Evolutionary conservation across 202 grass and related monocot species (phyloP), one percentile per base, ranked within the genome.

Genomic region (Carex arenaria): DNA sequence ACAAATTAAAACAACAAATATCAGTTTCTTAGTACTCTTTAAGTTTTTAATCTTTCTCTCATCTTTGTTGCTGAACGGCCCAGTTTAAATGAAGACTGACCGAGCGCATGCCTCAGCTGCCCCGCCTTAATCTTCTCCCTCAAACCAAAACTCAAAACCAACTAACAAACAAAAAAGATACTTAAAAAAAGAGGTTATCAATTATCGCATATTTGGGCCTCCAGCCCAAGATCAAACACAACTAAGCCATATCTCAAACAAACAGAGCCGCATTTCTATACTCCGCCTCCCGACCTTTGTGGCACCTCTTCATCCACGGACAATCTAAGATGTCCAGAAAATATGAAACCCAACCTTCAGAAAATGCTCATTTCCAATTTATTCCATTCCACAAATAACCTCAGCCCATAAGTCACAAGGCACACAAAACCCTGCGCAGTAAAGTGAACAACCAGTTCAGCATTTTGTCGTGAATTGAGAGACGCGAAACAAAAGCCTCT

Each of bases 381-480:
- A 74, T 84, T 66, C 90, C 87, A 86, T 83, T 87, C 88, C 88
- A 90, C 68, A 88, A 64, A 52, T 73, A 52, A 10, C 47, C 68
- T 49, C 42, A 72, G 4, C 54, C 5, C 34, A 80, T 0, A 26
- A 26, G 26, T 55, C 13, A 55, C 40, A 7, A 42, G 40, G 40
- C 40, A 42, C 40, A 42, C 40, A 42, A 49, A 11, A 12, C 45
- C 45, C 10, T 49, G 45, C 10, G 45, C 45, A 59, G 5, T n/a
- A 20, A 59, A 59, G 15, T 3, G 60, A 22, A 61, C 0, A 4
- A 43, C 63, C 73, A 67, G 38, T 76, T 22, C 4, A 19, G 12
- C 67, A 32, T 49, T 22, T 22, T 67, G 79, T 71, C 32, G 80
- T 73, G 60, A 52, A 74, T 74, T 22, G 47, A 20, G 72, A 61